Base-by-base conservation (phyloP, 352 stramenopile species). In the Phytophthora foliorum region DNA sequence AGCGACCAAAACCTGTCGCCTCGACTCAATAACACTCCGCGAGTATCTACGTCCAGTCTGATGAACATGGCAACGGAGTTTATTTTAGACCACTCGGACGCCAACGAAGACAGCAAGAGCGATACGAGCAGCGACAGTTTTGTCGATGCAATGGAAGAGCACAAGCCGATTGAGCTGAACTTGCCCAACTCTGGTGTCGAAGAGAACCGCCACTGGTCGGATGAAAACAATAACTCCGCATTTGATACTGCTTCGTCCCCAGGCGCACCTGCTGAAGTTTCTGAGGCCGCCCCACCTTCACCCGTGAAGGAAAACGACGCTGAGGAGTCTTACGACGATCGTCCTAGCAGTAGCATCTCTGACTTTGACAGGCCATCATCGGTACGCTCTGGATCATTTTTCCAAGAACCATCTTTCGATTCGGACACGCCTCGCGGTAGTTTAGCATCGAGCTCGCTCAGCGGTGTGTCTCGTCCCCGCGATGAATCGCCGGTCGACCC, bases 351-450 rank as follows among this genome's bases (percentile, higher is more conserved):
- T 32, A 75, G 44, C 17, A 70, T 78, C 13, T 82, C 75, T 1
- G 74, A 77, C 41, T 74, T 71, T 19, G 67, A 78, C 49, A 45
- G 72, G 13, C 70, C 53, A 6, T 74, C 68, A 0, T 79, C 74
- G 6, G 58, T 75, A 10, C 67, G 51, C 22, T 80, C 74, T 49
- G 67, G 51, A 7, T 75, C 71, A 19, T 82, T 71, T 44, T 70
- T 80, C 19, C 53, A 77, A 32, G 60, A 75, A 17, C 71, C 59
- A 29, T 70, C 80, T 1, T 81, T 86, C 36, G 65, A 80, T 34
- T 80, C 68, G 13, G 67, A 67, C 36, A 77, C 75, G 2, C 75
- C 73, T 63, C 75, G 65, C 25, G 69, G 56, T 11, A 88, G 77
- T 52, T 59, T 74, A 9, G 63, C 67, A 8, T 81, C 74, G 3